These are phyloP conservation scores for Cerioporus squamosus DNA, from an alignment of 1,284 basidiomycete species.

Conservation along the genomic window DNA sequence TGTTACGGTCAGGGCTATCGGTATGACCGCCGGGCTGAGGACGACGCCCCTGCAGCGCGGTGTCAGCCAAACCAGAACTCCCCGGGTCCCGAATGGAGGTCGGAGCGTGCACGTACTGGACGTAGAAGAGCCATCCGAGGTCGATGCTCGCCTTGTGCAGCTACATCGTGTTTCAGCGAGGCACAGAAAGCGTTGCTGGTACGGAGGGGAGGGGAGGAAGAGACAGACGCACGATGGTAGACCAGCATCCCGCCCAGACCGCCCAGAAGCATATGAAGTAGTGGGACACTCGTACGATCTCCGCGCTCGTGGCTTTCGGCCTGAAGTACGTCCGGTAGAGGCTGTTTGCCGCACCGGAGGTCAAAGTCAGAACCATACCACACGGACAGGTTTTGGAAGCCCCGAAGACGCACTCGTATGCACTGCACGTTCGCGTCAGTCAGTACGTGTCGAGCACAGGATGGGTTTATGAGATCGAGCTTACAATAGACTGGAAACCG, in stretches of 20 bases:
- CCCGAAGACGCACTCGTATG: constrained; percentile 44
- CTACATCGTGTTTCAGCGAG: constrained; percentile 25
- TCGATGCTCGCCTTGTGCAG: constrained; percentile 49
- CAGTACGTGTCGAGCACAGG: neutral
- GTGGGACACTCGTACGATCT: constrained; percentile 64
- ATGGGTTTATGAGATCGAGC: constrained; percentile 34
- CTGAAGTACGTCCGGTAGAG: constrained; percentile 73
- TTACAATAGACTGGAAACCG: constrained; percentile 59
- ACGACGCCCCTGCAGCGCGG: constrained; percentile 43
- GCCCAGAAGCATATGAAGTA: constrained; percentile 62
- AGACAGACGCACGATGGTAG: constrained; percentile 42
- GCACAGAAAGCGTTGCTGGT: neutral
- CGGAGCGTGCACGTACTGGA: constrained; percentile 41
- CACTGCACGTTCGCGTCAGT: neutral
- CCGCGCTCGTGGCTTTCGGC: constrained; percentile 60
- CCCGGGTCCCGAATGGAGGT: neutral
- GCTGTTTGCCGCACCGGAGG: constrained; percentile 12
- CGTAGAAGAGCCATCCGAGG: constrained; percentile 53
- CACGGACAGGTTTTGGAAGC: neutral
- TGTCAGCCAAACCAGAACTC: neutral
- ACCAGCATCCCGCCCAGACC: constrained; percentile 60
- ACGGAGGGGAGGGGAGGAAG: neutral
- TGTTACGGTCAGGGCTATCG: constrained; percentile 50
- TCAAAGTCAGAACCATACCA: neutral
- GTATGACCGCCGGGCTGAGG: constrained; percentile 52